Percentiles rank a stretch among this genome's conserved stretches.
These are phyloP conservation scores for Eragrostis nindensis DNA, from an alignment of 176 grass and related monocot species.

Conservation along the genomic window DNA sequence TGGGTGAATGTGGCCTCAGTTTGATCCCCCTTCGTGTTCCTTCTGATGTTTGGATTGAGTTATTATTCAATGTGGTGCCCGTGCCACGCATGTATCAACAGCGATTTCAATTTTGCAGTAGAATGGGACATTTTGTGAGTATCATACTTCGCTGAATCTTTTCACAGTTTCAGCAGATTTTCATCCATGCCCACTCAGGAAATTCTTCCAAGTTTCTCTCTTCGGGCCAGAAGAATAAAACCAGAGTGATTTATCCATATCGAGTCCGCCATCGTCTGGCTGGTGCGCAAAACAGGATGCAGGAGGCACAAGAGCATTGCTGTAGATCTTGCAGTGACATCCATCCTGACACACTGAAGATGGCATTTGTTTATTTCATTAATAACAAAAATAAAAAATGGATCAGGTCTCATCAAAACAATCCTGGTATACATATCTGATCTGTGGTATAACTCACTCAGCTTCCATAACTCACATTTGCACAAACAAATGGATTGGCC, in stretches of 20 bases:
- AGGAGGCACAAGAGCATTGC: not conserved
- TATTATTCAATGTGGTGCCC: not conserved
- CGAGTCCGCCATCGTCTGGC: not conserved
- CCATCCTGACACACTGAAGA: no score
- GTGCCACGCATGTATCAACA: conserved; percentile 10
- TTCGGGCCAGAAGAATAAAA: no score
- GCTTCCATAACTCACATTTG: no score
- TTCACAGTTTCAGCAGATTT: not conserved
- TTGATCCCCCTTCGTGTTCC: not conserved
- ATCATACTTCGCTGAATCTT: not conserved
- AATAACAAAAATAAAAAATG: not conserved
- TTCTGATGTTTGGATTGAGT: not conserved
- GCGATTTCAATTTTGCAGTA: conserved; percentile 9
- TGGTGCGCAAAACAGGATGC: not conserved
- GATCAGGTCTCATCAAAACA: not conserved
- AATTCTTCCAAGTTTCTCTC: not conserved
- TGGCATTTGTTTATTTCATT: not conserved
- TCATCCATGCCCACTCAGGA: not conserved
- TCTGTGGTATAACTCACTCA: conserved; percentile 9
- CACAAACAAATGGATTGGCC: not conserved
- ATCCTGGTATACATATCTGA: conserved; percentile 7
- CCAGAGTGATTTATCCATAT: no score
- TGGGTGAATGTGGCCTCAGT: not conserved
- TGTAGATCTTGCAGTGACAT: no score
- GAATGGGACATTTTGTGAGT: not conserved